phyloP scores from a whole-genome alignment of 2,329 filamentous ascomycete species.

The Arthroderma sp. region DNA sequence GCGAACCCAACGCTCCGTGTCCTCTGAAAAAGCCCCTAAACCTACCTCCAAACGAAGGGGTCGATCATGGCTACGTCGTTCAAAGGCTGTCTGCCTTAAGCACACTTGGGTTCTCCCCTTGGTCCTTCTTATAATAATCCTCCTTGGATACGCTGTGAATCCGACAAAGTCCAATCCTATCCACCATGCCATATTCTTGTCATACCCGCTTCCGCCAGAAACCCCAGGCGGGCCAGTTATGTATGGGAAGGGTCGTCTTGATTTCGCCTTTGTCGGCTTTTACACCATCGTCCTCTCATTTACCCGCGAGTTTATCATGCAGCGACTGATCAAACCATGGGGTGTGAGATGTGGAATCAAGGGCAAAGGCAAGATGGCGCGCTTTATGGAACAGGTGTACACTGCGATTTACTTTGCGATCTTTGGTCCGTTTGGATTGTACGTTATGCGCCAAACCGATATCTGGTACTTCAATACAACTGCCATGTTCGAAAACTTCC shows the following conservation, averaged over 20 bases:
- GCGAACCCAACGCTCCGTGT: conserved; percentile 1
- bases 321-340: conserved; percentile 66
- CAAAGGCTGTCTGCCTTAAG: conserved; percentile 28
- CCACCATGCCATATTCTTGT: conserved; percentile 74
- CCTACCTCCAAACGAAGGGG: conserved; percentile 31
- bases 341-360: conserved; percentile 57
- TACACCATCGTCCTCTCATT: conserved; percentile 85
- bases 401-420: conserved; percentile 80
- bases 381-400: conserved; percentile 95
- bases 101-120: conserved; percentile 58
- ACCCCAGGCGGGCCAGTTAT: conserved; percentile 41
- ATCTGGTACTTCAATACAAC: conserved; percentile 92
- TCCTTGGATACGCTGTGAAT: conserved; percentile 58
- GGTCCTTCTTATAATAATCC: conserved; percentile 49
- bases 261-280: conserved; percentile 77
- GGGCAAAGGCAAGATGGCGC: conserved; percentile 63
- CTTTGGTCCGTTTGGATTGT: conserved; percentile 72
- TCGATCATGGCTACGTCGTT: conserved; percentile 31
- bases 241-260: conserved; percentile 80
- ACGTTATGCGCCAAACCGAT: conserved; percentile 79
- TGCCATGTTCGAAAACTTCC: conserved; percentile 81
- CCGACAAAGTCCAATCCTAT: conserved; percentile 67
- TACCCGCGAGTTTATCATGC: conserved; percentile 92
- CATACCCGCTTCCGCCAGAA: conserved; percentile 58
- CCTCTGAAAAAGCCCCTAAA: conserved; percentile 20